A percentile compares a stretch with the other conserved stretches of the same genome.
Conservation (phyloP, 768 basidiomycete species). For the Chlorophyllum brunneum region DNA sequence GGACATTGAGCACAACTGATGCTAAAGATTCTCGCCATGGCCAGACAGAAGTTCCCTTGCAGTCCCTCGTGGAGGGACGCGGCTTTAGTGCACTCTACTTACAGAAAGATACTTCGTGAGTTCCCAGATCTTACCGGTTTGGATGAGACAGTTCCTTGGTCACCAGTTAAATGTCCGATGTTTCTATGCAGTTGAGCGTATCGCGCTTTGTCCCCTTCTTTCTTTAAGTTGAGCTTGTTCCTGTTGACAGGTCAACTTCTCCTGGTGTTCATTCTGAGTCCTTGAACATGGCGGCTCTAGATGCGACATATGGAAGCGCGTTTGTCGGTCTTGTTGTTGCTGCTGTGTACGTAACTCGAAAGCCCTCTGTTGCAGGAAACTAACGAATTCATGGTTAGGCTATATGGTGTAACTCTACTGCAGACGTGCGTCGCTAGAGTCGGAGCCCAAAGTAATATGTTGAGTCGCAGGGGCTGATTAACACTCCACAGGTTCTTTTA, state of each 20-base stretch:
- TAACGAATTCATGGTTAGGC: conserved; percentile 19
- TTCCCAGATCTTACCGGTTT: too few relatives aligned
- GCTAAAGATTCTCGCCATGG: not conserved
- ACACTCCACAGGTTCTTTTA: conserved; percentile 32
- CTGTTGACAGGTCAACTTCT: not conserved
- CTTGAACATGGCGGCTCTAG: conserved; percentile 28
- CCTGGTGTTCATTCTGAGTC: not conserved
- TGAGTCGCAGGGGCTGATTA: conserved; percentile 2
- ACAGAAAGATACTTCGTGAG: not conserved
- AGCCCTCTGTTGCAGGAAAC: not conserved
- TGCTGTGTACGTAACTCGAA: conserved; percentile 33
- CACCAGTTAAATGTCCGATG: conserved; percentile 5
- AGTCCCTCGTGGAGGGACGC: not conserved
- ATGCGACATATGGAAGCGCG: conserved; percentile 40
- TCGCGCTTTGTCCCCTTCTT: not conserved
- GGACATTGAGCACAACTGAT: not conserved
- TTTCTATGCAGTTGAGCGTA: not conserved
- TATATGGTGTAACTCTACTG: conserved; percentile 45
- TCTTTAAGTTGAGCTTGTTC: not conserved
- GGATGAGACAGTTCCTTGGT: too few relatives aligned
- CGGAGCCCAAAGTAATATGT: not conserved
- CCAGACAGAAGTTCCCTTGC: not conserved
- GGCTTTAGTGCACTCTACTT: not conserved
- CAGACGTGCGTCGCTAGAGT: conserved; percentile 37
- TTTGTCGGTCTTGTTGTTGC: conserved; percentile 42